phyloP scores from a whole-genome alignment of 352 stramenopile species.

The Globisporangium lucens region DNA sequence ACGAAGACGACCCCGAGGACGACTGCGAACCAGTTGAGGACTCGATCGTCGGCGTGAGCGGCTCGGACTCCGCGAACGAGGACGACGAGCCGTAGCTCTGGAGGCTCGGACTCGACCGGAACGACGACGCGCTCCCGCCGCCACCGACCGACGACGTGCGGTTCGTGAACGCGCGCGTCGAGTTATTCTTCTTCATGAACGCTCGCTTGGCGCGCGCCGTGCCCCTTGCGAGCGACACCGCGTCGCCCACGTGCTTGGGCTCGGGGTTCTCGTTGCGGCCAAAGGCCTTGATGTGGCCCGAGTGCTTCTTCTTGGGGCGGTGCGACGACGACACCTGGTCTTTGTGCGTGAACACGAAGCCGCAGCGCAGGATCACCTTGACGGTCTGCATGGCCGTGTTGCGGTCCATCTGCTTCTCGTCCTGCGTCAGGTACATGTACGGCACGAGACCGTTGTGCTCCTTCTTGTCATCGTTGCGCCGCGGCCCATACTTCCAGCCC shows the following conservation, averaged over 20 bases:
- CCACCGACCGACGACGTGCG: conserved; percentile 11
- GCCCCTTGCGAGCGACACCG: conserved; percentile 13
- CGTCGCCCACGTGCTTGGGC: too few species aligned
- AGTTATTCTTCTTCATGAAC: conserved; percentile 39
- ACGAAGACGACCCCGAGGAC: too few species aligned
- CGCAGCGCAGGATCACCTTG: conserved; percentile 72
- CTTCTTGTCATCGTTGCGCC: conserved; percentile 59
- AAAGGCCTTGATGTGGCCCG: conserved; percentile 45
- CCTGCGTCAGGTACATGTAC: too few species aligned
- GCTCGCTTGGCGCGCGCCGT: conserved; percentile 54
- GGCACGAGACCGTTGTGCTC: conserved; percentile 46
- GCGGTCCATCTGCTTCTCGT: conserved; percentile 79
- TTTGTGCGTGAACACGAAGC: conserved; percentile 64
- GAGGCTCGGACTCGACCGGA: too few species aligned
- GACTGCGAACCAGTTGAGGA: too few species aligned
- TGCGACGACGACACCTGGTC: conserved; percentile 38
- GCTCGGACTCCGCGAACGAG: too few species aligned
- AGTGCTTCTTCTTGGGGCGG: conserved; percentile 37
- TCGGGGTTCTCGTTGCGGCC: conserved; percentile 23
- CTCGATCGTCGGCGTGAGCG: too few species aligned
- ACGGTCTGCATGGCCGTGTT: conserved; percentile 84
- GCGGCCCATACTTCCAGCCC: conserved; percentile 71
- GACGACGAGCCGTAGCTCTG: too few species aligned
- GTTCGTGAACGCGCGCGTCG: conserved; percentile 17
- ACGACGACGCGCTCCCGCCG: too few species aligned